Evolutionary conservation across 768 basidiomycete species (phyloP), one percentile per base, ranked within the genome.

Genomic region (Russula lepida): DNA sequence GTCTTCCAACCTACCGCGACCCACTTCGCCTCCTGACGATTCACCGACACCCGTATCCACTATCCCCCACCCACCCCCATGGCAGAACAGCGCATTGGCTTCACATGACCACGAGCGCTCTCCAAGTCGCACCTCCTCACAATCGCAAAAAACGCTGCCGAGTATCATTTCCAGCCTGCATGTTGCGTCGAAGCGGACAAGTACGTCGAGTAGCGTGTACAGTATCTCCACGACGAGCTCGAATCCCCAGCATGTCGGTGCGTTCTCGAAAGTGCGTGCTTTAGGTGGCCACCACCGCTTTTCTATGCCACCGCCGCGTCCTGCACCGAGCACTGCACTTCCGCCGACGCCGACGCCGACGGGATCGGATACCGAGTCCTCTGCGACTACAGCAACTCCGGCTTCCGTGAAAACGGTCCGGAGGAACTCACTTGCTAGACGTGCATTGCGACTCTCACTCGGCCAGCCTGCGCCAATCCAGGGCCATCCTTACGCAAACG

Each of bases 221-320:
- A 77, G 65, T 28, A n/a, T 58, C 19, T 30, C 62, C 7, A 57
- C 63, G 41, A 61, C 54, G 27, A 43, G 21, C 35, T 66, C 77
- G 12, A 69, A 73, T n/a, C 73, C 76, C 39, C 78, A 81, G 6
- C 74, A 71, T 51, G 27, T 67, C 33, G 37, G 64, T 37, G 37
- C 52, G 12, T 65, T 67, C 48, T 66, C 51, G 67, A 35, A 32
- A 57, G 61, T 28, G 65, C 71, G 54, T 60, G 58, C 37, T 73
- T 23, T n/a, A 15, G 57, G 39, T 76, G 5, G 65, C 76, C 32
- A 37, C 11, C 79, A 84, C 67, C 77, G 88, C 43, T 68, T 74
- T 21, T 88, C 86, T 4, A 79, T 87, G 70, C 87, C 88, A 3
- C 89, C 88, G 19, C 86, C 83, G 30, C 83, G 86, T 15, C 89